Evolutionary conservation across 345 rosid genomes (phyloP).

Genomic region (Eucalyptus pauciflora): DNA sequence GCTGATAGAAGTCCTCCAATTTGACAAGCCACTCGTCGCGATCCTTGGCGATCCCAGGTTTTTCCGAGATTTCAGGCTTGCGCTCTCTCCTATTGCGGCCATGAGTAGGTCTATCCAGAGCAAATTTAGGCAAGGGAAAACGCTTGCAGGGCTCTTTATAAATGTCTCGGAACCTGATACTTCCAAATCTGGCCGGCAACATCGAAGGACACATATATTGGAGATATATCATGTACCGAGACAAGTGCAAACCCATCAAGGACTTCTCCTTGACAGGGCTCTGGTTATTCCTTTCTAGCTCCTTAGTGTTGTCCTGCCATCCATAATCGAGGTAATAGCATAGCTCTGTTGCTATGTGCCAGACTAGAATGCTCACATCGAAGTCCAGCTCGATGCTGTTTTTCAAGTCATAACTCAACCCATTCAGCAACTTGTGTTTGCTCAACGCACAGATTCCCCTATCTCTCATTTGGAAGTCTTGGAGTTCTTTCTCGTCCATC

Average conservation of each 20-base stretch:
- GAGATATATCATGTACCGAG: neutral
- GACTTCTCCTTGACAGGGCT: fast-evolving
- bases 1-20: too few species aligned
- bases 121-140: neutral
- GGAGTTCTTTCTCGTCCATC: too few species aligned
- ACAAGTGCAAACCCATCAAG: neutral
- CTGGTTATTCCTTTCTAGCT: neutral
- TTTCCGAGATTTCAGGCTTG: too few species aligned
- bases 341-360: neutral
- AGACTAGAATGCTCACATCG: neutral
- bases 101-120: too few species aligned
- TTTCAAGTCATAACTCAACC: neutral
- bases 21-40: too few species aligned
- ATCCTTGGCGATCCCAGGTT: too few species aligned
- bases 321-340: neutral
- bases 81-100: too few species aligned
- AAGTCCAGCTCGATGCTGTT: neutral
- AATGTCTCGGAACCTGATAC: neutral
- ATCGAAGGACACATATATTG: neutral
- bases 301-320: too few species aligned
- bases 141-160: neutral
- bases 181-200: neutral
- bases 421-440: fast-evolving
- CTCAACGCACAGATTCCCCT: too few species aligned
- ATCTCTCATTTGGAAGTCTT: too few species aligned